These are phyloP conservation scores for Penicillium herquei DNA, from an alignment of 495 filamentous ascomycete genomes.

Conservation along the genomic window DNA sequence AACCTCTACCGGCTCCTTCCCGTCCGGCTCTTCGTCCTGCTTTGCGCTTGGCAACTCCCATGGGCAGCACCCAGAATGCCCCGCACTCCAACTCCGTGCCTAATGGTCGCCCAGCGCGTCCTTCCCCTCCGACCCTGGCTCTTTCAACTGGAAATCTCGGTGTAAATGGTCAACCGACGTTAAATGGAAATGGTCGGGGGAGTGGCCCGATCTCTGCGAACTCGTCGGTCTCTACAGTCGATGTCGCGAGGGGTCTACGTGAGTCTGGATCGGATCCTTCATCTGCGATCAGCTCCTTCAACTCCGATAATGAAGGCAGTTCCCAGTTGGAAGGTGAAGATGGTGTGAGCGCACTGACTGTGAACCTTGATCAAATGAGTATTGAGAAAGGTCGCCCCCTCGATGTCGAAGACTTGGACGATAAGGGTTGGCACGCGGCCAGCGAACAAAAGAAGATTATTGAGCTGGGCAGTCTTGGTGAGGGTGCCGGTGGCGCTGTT, in stretches of 20 bases:
- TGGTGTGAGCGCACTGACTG: conserved; percentile 62
- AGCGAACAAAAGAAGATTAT: conserved; percentile 82
- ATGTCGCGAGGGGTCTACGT: conserved; percentile 64
- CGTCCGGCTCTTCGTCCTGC: conserved; percentile 68
- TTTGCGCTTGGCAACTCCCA: conserved; percentile 79
- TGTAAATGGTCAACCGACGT: conserved; percentile 70
- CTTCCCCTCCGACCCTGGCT: conserved; percentile 46
- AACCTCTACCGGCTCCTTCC: conserved; percentile 34
- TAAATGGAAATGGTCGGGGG: conserved; percentile 68
- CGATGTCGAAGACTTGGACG: conserved; percentile 92
- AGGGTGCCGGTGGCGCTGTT: conserved; percentile 94
- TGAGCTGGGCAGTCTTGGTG: conserved; percentile 86
- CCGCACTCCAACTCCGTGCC: conserved; percentile 53
- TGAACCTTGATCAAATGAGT: conserved; percentile 70
- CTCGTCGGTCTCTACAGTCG: conserved; percentile 74
- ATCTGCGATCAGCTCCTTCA: conserved; percentile 80
- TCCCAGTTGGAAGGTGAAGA: conserved; percentile 73
- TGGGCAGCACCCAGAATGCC: conserved; percentile 58
- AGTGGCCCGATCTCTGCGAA: conserved; percentile 80
- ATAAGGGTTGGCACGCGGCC: conserved; percentile 91
- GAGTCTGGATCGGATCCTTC: conserved; percentile 77
- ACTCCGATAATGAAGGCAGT: conserved; percentile 69
- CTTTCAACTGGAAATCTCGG: conserved; percentile 56
- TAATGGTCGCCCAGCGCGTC: conserved; percentile 43
- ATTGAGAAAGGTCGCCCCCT: conserved; percentile 75